Conservation (phyloP, 768 basidiomycete species). For the Amanita polypyramis region DNA sequence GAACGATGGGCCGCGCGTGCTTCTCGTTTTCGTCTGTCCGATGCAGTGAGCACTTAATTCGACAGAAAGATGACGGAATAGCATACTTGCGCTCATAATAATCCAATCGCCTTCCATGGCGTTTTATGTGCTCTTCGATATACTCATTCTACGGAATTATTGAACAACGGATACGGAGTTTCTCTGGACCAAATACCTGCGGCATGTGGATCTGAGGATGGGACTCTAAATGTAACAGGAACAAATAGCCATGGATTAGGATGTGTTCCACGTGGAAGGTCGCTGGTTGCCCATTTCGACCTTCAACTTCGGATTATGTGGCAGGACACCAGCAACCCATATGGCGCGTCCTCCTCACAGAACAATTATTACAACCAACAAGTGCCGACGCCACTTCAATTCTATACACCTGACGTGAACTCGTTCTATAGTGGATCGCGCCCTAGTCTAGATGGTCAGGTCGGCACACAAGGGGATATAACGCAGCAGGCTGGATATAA, state of each 20-base stretch:
- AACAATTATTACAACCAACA: constrained; percentile 46
- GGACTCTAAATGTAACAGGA: constrained; percentile 20
- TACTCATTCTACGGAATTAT: constrained; percentile 74
- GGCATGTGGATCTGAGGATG: not conserved
- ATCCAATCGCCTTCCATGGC: constrained; percentile 92
- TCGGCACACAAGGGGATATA: constrained; percentile 43
- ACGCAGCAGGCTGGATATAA: constrained; percentile 41
- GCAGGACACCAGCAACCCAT: constrained; percentile 56
- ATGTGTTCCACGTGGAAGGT: constrained; percentile 21
- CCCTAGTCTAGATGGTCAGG: constrained; percentile 68
- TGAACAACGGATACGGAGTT: not conserved
- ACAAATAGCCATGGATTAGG: constrained; percentile 11
- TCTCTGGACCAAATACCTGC: constrained; percentile 30
- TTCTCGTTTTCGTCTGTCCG: constrained; percentile 65
- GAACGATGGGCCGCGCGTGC: constrained; percentile 68
- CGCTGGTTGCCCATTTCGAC: no score
- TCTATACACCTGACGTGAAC: constrained; percentile 50
- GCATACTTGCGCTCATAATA: constrained; percentile 90
- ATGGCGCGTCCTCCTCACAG: constrained; percentile 54
- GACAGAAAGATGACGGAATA: constrained; percentile 4
- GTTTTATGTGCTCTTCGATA: constrained; percentile 97
- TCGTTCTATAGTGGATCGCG: constrained; percentile 58
- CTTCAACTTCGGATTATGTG: constrained; percentile 39
- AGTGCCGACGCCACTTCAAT: constrained; percentile 46
- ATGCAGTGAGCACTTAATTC: not conserved